Evolutionary conservation across 2,329 filamentous ascomycete genomes (phyloP), one percentile per base, ranked within the genome.

Genomic region (Fusarium zealandicum): DNA sequence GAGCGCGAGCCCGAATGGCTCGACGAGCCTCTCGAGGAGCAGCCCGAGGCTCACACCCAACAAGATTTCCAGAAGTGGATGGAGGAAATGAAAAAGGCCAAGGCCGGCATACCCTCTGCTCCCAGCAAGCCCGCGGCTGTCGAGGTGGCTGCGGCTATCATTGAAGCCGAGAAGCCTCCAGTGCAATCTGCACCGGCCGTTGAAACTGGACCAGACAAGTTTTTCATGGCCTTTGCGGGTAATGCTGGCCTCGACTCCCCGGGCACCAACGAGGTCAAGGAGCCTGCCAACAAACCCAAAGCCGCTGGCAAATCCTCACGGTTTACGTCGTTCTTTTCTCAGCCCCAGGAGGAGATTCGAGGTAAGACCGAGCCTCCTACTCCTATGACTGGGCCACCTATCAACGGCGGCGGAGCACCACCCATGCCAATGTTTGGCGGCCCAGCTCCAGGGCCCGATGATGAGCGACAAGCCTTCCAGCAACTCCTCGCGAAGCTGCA

Each of bases 51-150:
- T 5, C 90, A 91, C 66, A 96, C 92, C 1, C 88, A 91, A 67
- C 92, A 96, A 69, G 93, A 97, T 63, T 96, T 97, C 73, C 89
- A 96, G 75, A 90, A 90, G 64, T 97, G 93, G 86, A 96, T 96
- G 81, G 91, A 96, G 66, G 83, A 82, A 60, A 96, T 96, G 92
- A 93, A 90, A 73, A 87, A 86, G 32, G 82, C 84, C 57, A 84
- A 80, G 66, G 75, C 70, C 54, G 72, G 68, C 37, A 68, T 65
- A 7, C 44, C 71, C 40, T 57, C 70, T 63, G 31, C 76, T 40
- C 70, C 80, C 62, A 69, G 75, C 49, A 74, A 76, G 50, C 66
- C 74, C 5, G 54, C 65, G 12, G 56, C 67, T 30, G 51, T 71
- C 4, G 66, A 75, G 14, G 67, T 73, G 37, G 52, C 73, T 14